These are phyloP conservation scores for Astrothelium subdiscretum DNA, from an alignment of 495 filamentous ascomycete species.

Conservation along the genomic window DNA sequence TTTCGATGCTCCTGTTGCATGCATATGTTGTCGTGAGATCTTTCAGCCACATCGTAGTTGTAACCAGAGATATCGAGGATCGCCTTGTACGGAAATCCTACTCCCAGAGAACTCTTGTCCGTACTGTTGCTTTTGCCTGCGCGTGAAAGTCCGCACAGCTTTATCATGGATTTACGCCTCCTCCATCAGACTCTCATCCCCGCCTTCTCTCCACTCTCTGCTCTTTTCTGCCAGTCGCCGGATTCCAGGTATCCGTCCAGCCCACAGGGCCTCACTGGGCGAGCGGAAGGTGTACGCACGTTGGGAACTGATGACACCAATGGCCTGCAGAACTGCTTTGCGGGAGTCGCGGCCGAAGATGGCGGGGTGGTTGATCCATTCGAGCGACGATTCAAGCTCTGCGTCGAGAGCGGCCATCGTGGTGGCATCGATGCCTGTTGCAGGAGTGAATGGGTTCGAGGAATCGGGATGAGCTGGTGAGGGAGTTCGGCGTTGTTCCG, in stretches of 20 bases:
- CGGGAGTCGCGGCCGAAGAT: constrained; percentile 90
- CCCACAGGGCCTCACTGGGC: constrained; percentile 74
- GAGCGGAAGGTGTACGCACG: constrained; percentile 90
- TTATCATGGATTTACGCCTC: constrained; percentile 40
- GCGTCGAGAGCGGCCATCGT: constrained; percentile 82
- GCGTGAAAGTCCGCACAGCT: too few relatives aligned
- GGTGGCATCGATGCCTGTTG: constrained; percentile 59
- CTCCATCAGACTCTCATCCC: constrained; percentile 71
- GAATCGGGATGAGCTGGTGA: constrained; percentile 30
- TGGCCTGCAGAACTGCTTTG: constrained; percentile 92
- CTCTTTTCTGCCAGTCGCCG: constrained; percentile 65
- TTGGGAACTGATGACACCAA: constrained; percentile 91
- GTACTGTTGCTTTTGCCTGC: too few relatives aligned
- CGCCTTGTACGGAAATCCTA: too few relatives aligned
- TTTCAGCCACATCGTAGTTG: too few relatives aligned
- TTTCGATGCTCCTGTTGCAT: too few relatives aligned
- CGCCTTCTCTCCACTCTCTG: constrained; percentile 77
- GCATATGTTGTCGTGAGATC: too few relatives aligned
- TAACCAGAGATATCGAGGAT: too few relatives aligned
- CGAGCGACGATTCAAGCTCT: constrained; percentile 84
- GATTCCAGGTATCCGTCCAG: constrained; percentile 63
- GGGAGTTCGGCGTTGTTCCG: constrained; percentile 28
- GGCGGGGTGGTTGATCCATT: constrained; percentile 97
- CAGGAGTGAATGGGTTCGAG: constrained; percentile 47
- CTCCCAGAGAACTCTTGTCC: too few relatives aligned